Evolutionary conservation across 805 yeast species (phyloP).

Genomic region (Candida sonorensis): DNA sequence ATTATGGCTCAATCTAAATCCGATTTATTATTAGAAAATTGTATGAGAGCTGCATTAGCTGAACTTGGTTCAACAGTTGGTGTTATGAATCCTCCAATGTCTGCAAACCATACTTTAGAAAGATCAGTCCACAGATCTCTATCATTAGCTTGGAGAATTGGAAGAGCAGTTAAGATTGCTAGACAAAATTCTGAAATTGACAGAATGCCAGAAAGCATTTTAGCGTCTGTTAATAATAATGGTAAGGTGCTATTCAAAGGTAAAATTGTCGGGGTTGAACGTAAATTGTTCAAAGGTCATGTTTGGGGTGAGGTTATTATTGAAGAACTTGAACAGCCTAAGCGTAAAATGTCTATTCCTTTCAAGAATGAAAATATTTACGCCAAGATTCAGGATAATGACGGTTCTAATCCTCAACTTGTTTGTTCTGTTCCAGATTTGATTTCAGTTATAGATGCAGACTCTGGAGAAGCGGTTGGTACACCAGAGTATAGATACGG

Average conservation of each 20-base stretch:
- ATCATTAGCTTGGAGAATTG: conserved; percentile 42
- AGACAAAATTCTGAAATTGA: conserved; percentile 31
- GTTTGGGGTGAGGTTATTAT: conserved; percentile 37
- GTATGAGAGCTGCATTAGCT: conserved; percentile 34
- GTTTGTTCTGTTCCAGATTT: conserved; percentile 41
- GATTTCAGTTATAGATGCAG: conserved; percentile 35
- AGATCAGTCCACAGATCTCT: conserved; percentile 23
- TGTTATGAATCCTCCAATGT: conserved; percentile 26
- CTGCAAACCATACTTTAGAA: conserved; percentile 8
- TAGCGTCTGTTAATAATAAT: conserved; percentile 26
- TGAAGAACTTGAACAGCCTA: conserved; percentile 8
- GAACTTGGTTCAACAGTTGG: conserved; percentile 35
- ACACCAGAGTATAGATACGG: conserved; percentile 44
- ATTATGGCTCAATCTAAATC: conserved; percentile 27
- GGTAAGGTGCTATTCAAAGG: conserved; percentile 28
- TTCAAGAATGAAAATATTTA: conserved; percentile 43
- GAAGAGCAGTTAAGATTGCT: conserved; percentile 35
- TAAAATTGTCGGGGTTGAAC: conserved; percentile 37
- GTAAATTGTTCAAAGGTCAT: conserved; percentile 35
- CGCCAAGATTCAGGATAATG: conserved; percentile 21
- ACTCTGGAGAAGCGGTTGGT: conserved; percentile 40
- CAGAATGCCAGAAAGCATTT: conserved; percentile 27
- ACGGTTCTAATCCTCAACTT: conserved; percentile 18
- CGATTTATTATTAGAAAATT: conserved; percentile 30
- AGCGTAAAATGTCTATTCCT: conserved; percentile 29